A percentile compares a stretch with the other conserved stretches of the same genome.
Conservation (phyloP, 257 asterid species). For the Ehretia macrophylla region DNA sequence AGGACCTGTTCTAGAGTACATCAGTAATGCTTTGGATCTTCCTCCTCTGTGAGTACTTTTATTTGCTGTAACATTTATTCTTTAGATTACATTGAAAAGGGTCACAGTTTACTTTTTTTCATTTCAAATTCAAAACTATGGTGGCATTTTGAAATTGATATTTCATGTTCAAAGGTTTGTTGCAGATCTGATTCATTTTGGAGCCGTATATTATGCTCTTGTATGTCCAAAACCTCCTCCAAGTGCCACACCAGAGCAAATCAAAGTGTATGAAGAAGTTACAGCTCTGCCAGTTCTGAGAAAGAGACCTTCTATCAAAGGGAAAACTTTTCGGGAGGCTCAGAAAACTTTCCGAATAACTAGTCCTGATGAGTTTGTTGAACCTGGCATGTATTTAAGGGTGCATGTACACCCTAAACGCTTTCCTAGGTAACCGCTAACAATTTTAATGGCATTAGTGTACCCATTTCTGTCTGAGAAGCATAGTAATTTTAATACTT, state of each 20-base stretch:
- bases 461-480: neutral
- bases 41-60: conserved; percentile 64
- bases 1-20: conserved; percentile 73
- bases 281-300: conserved; percentile 68
- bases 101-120: neutral
- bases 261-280: conserved; percentile 50
- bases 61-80: neutral
- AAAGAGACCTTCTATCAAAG: conserved; percentile 71
- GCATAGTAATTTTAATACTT: conserved; percentile 12
- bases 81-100: neutral
- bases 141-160: conserved; percentile 18
- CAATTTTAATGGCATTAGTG: neutral
- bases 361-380: conserved; percentile 59
- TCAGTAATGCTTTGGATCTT: conserved; percentile 56
- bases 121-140: neutral
- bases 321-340: conserved; percentile 84
- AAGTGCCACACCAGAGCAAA: conserved; percentile 72
- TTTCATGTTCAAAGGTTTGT: conserved; percentile 58
- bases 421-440: conserved; percentile 66
- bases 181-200: conserved; percentile 90
- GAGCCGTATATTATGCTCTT: conserved; percentile 88
- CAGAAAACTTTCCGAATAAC: conserved; percentile 80
- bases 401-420: conserved; percentile 97
- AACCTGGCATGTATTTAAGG: conserved; percentile 86
- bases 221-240: conserved; percentile 92